Base-by-base conservation (phyloP, 179 eudicot species). In the Pouteria campechiana region DNA sequence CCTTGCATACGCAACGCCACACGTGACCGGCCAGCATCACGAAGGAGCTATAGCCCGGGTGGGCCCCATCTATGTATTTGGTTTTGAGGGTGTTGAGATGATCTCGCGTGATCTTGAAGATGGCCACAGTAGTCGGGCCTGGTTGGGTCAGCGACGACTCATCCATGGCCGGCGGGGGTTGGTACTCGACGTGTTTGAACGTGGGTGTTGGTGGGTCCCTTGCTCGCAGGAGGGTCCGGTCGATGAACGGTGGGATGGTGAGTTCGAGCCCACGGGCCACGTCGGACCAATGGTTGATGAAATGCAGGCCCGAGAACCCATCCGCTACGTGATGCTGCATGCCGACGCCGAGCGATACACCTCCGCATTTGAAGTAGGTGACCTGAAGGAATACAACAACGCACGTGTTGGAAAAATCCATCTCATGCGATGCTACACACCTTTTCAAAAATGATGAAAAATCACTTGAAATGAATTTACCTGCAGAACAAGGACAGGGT, bases 211-310 rank as follows among this genome's bases (percentile, higher is more conserved):
- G 76, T 22, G 83, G 90, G 40, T 74, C 64, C 3, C 78, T 71
- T 10, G 94, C 83, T 1, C 60, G 57, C 16, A 83, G 70, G 40
- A 64, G 68, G 33, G 67, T 57, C 36, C 82, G 58, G 46, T 83
- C 86, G 25, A 72, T 73, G 65, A 67, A 61, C 0, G 90, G 94
- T 1, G 67, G 65, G 54, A 74, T 37, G 19, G 71, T 50, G 40
- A 82, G 35, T 48, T 69, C 85, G 5, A 86, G 78, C 7, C 96
- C 96, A 12, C 82, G 74, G 17, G 81, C 77, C 53, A 78, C 57
- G 21, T 78, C 87, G 0, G 85, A 61, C 85, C 82, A 77, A 7
- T 82, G 66, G 62, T 70, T 77, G 38, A 73, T 52, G 51, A 76
- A 76, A 53, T 74, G 75, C 35, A 66, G 52, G 10, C 63, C 70